Evolutionary conservation across 2,329 filamentous ascomycete genomes (phyloP).

Genomic region (Fusarium dimerum): DNA sequence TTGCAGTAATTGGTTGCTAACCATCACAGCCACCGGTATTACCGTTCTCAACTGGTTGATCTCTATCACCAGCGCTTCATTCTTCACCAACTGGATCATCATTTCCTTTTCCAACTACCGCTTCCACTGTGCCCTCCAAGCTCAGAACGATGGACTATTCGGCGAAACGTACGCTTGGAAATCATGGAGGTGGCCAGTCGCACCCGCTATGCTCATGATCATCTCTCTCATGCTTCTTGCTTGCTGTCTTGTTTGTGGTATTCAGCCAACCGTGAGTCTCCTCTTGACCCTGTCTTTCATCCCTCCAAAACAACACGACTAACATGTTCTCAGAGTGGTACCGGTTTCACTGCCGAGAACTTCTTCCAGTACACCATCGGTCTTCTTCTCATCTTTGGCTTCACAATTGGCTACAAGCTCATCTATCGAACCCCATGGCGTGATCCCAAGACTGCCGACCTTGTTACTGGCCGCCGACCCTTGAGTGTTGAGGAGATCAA

Average conservation of each 20-base stretch:
- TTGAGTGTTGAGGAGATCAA: slow-evolving; percentile 16
- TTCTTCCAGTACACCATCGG: slow-evolving; percentile 22
- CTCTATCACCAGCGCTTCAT: slow-evolving; percentile 20
- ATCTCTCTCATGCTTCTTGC: slow-evolving; percentile 11
- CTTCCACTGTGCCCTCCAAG: slow-evolving; percentile 15
- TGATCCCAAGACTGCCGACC: slow-evolving; percentile 18
- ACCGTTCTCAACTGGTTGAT: slow-evolving; percentile 19
- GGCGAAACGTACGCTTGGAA: slow-evolving; percentile 16
- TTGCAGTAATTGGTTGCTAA: not conserved
- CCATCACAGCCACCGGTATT: slow-evolving; percentile 4
- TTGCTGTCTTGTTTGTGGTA: slow-evolving; percentile 10
- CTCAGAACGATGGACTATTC: slow-evolving; percentile 17
- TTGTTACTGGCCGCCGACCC: slow-evolving; percentile 13
- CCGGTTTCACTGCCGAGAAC: slow-evolving; percentile 16
- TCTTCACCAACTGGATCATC: slow-evolving; percentile 22
- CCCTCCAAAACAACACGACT: not conserved
- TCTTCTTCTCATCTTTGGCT: slow-evolving; percentile 19
- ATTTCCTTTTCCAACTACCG: slow-evolving; percentile 18
- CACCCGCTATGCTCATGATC: slow-evolving; percentile 8
- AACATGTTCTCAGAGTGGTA: not conserved
- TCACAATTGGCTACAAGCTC: slow-evolving; percentile 20
- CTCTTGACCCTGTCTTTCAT: not conserved
- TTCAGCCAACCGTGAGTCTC: slow-evolving; percentile 9
- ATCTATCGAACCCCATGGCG: slow-evolving; percentile 20
- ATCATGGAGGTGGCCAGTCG: slow-evolving; percentile 10